Conservation (phyloP, 768 basidiomycete species). For the Lactarius hengduanensis region DNA sequence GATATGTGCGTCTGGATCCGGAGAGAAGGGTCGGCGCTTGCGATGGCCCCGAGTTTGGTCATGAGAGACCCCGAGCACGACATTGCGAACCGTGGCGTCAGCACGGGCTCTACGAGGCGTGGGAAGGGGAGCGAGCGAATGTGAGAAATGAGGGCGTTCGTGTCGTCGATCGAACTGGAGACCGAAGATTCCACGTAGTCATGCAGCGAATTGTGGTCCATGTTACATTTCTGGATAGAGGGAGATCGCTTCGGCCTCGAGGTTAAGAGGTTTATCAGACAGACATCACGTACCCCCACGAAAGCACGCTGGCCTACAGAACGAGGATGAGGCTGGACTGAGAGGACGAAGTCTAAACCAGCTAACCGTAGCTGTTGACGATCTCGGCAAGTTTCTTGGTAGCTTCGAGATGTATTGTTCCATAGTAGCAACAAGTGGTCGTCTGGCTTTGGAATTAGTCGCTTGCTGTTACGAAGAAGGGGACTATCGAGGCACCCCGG, state of each 20-base stretch:
- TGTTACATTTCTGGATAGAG: slow-evolving; percentile 78
- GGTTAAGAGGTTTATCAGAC: not conserved
- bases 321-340: not conserved
- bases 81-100: slow-evolving; percentile 97
- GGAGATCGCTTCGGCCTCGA: not conserved
- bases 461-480: not conserved
- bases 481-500: slow-evolving; percentile 56
- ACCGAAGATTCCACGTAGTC: slow-evolving; percentile 67
- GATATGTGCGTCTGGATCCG: slow-evolving; percentile 91
- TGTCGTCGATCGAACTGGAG: slow-evolving; percentile 57
- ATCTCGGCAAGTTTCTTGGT: slow-evolving; percentile 82
- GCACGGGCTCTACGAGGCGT: slow-evolving; percentile 80
- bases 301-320: slow-evolving; percentile 76
- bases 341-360: slow-evolving; percentile 1
- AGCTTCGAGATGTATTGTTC: slow-evolving; percentile 73
- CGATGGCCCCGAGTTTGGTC: slow-evolving; percentile 56
- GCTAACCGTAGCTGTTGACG: slow-evolving; percentile 56
- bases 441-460: slow-evolving; percentile 50
- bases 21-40: slow-evolving; percentile 55
- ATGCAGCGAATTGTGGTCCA: slow-evolving; percentile 73
- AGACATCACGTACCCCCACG: slow-evolving; percentile 61
- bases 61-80: slow-evolving; percentile 79
- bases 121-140: slow-evolving; percentile 55
- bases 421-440: slow-evolving; percentile 93
- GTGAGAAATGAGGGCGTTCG: slow-evolving; percentile 63